A percentile compares a stretch with the other conserved stretches of the same genome.
Conservation (phyloP, 2,329 filamentous ascomycete species). For the Aspergillus melleus region DNA sequence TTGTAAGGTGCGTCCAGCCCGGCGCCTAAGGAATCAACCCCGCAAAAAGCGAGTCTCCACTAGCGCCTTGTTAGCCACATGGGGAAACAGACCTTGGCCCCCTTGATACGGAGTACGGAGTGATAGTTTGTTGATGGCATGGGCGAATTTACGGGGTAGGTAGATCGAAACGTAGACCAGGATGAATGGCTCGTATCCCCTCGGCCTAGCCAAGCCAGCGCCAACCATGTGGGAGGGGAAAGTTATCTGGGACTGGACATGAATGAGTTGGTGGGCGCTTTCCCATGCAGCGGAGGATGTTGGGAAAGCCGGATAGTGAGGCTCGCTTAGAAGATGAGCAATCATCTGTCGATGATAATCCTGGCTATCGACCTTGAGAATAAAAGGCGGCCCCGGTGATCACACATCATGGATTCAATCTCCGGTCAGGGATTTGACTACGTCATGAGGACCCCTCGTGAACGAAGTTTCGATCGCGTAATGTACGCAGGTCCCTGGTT, state of each 20-base stretch:
- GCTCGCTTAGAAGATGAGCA: background rate
- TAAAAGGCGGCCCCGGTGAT: background rate
- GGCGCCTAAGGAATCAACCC: background rate
- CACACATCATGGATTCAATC: background rate
- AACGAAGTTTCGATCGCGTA: background rate
- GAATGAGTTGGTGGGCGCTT: background rate
- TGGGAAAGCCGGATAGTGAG: background rate
- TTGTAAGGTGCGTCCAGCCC: background rate
- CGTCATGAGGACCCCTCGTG: background rate
- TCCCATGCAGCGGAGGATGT: background rate
- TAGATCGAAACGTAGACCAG: background rate
- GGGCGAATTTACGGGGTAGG: background rate
- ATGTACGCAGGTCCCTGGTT: background rate
- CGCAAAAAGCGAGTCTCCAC: background rate
- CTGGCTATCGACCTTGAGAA: background rate
- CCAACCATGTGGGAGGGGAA: background rate
- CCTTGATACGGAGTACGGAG: too few relatives aligned
- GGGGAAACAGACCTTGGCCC: background rate
- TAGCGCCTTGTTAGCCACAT: background rate
- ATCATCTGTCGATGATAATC: background rate
- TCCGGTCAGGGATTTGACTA: background rate
- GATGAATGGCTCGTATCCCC: background rate
- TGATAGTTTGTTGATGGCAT: background rate
- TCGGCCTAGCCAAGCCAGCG: background rate
- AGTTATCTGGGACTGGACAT: background rate